These are phyloP conservation scores for Hygrocybe coccinea DNA, from an alignment of 768 basidiomycete species.

Conservation along the genomic window DNA sequence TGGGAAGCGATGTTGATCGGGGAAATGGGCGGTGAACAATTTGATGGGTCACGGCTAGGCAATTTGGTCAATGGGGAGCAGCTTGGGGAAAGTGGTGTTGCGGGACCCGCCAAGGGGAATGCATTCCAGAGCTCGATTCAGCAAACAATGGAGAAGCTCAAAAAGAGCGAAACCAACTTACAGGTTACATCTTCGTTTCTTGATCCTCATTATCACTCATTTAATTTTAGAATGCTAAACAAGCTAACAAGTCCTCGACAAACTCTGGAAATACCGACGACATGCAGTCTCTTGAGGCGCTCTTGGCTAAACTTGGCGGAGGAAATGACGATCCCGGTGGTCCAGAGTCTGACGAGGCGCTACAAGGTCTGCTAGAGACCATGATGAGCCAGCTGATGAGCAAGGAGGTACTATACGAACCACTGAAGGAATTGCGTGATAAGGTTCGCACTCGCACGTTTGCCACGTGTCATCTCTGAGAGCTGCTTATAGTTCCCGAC, in stretches of 20 bases:
- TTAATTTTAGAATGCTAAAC: too few relatives aligned
- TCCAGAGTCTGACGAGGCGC: constrained; percentile 42
- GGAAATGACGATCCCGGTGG: constrained; percentile 29
- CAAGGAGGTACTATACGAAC: constrained; percentile 82
- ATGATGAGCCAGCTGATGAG: constrained; percentile 82
- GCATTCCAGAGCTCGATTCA: constrained; percentile 67
- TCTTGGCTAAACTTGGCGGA: constrained; percentile 48
- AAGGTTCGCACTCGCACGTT: constrained; percentile 42
- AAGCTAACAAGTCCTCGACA: not conserved
- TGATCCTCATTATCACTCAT: not conserved
- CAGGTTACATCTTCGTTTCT: constrained; percentile 33
- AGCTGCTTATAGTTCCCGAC: constrained; percentile 56
- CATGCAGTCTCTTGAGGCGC: constrained; percentile 43
- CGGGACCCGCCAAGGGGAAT: constrained; percentile 12
- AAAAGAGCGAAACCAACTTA: constrained; percentile 56
- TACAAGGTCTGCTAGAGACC: constrained; percentile 66
- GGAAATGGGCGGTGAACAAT: constrained; percentile 38
- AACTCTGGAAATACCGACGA: not conserved
- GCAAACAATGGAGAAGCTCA: constrained; percentile 70
- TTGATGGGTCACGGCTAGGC: not conserved
- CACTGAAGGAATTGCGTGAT: constrained; percentile 71
- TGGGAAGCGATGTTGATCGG: constrained; percentile 73
- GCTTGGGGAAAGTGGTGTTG: constrained; percentile 6
- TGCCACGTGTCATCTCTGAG: not conserved
- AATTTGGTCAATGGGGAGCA: not conserved